Base-by-base conservation (phyloP, 805 yeast genomes). In the Maudiozyma turicensis region DNA sequence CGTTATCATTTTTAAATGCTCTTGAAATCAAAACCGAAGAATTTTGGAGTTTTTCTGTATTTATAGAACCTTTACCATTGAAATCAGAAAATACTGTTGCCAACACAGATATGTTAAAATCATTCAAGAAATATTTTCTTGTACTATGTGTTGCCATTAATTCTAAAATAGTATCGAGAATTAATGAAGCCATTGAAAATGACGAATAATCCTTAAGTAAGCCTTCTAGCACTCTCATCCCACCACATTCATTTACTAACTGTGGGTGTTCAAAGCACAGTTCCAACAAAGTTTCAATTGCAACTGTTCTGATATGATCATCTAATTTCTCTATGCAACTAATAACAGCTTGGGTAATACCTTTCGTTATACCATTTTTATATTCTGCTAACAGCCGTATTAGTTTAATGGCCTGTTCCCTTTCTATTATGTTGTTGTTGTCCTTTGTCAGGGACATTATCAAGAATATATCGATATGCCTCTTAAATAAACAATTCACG, bases 331-430 rank as follows among this genome's bases (percentile, higher is more conserved):
- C 91, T 1, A 82, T 74, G 8, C 82, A 71, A 2, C 86, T 76
- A 2, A 84, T 80, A 3, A 86, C 54, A 1, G 88, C 78, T 46
- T 86, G 78, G 37, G 84, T 78, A 2, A 91, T 57, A 0, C 90
- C 79, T 43, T 84, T 75, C 3, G 85, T 73, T 3, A 86, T 73
- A 0, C 90, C 90, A 14, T 76, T 71, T 0, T 70, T 64, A 6
- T 72, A 68, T 39, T 75, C 81, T 2, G 85, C 57, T 50, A 85
- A 78, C 33, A 74, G 70, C 31, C 96, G 72, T 0, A 88, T 67
- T 29, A 88, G 68, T 57, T 83, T 84, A 33, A 91, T 58, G 0
- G 95, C 93, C 58, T 89, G 88, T 44, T 80, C 82, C 51, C 89
- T 75, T 58, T 90, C 96, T 2, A 79, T 64, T 28, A 78, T 74